Conservation (phyloP, 208 protist genomes). For the Angomonas deanei region DNA sequence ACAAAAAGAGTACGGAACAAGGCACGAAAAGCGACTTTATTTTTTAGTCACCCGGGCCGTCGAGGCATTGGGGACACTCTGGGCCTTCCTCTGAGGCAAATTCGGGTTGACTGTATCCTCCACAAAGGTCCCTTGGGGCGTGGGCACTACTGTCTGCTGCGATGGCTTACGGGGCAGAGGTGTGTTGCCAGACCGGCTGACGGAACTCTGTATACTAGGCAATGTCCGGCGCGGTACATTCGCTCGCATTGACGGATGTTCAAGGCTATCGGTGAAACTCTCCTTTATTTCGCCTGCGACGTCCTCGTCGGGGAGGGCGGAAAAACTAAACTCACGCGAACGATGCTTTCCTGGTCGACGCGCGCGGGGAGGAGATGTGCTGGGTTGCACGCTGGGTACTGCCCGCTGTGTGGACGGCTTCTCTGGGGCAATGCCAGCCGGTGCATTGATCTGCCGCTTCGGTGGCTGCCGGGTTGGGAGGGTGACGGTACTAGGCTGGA, state of each 20-base stretch:
- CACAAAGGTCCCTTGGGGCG: not conserved
- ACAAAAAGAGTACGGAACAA: constrained; percentile 8
- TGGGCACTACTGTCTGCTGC: not conserved
- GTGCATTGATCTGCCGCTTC: too few species aligned
- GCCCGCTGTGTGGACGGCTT: not conserved
- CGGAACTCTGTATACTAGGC: not conserved
- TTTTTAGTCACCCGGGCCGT: not conserved
- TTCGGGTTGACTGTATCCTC: not conserved
- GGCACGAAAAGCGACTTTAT: constrained; percentile 1
- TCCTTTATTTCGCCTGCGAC: constrained; percentile 33
- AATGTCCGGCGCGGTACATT: not conserved
- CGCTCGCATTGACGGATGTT: not conserved
- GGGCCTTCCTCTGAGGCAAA: not conserved
- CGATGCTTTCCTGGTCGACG: not conserved
- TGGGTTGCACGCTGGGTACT: not conserved
- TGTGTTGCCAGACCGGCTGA: not conserved
- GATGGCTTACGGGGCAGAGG: not conserved
- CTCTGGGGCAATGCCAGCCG: constrained; percentile 5
- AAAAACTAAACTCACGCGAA: constrained; percentile 15
- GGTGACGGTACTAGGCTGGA: too few species aligned
- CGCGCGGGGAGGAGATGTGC: not conserved
- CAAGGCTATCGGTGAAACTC: constrained; percentile 15
- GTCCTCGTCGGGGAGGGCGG: constrained; percentile 32
- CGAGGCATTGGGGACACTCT: not conserved
- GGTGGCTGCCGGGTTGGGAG: too few species aligned